Evolutionary conservation across 352 stramenopile genomes (phyloP).

Genomic region (Sclerospora graminicola): DNA sequence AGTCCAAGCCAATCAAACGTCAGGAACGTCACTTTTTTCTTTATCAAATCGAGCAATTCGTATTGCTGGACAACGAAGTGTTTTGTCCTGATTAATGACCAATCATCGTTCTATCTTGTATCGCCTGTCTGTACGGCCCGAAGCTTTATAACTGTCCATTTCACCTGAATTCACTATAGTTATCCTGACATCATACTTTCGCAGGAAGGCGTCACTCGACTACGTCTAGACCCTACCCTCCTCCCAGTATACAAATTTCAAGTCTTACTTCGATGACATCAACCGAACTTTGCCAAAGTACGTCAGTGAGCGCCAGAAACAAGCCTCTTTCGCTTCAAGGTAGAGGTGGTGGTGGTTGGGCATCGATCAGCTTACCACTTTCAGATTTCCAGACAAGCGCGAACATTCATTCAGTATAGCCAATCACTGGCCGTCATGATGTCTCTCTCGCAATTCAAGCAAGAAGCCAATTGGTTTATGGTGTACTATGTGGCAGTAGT

Average conservation of each 20-base stretch:
- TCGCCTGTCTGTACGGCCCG: background rate
- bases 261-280: slow-evolving; percentile 22
- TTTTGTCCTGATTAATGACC: background rate
- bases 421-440: slow-evolving; percentile 25
- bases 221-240: background rate
- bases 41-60: background rate
- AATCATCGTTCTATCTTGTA: background rate
- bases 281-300: slow-evolving; percentile 20
- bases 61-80: background rate
- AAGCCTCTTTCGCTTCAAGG: background rate
- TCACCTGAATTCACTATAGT: slow-evolving; percentile 7
- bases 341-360: background rate
- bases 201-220: slow-evolving; percentile 12
- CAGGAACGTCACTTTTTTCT: too few species aligned
- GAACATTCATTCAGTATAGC: too few species aligned
- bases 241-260: slow-evolving; percentile 14
- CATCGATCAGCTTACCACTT: too few species aligned
- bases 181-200: slow-evolving; percentile 29
- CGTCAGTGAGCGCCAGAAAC: slow-evolving; percentile 13
- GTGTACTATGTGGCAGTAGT: slow-evolving; percentile 94
- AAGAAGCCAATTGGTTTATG: slow-evolving; percentile 97
- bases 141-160: background rate
- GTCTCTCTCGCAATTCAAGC: slow-evolving; percentile 48
- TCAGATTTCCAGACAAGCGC: slow-evolving; percentile 16
- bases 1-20: too few species aligned